phyloP scores from a whole-genome alignment of 306 rosid genomes.

The Quercus ilex region DNA sequence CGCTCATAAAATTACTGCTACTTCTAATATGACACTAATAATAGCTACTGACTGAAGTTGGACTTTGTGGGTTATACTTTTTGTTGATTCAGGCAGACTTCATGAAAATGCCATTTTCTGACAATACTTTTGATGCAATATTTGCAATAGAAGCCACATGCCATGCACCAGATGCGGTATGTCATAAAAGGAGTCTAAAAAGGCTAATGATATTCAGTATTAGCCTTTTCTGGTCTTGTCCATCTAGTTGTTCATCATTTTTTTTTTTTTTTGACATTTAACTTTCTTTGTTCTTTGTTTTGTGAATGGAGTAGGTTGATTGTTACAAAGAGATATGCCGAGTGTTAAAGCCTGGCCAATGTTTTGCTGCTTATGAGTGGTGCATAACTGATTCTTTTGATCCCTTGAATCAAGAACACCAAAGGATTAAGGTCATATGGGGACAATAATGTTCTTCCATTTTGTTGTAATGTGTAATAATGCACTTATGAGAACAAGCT shows the following conservation, averaged over 20 bases:
- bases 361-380: slow-evolving; percentile 96
- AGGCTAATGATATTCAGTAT: too few species aligned
- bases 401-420: slow-evolving; percentile 65
- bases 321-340: slow-evolving; percentile 92
- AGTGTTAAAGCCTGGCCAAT: slow-evolving; percentile 90
- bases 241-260: too few species aligned
- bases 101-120: slow-evolving; percentile 88
- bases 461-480: background rate
- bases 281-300: background rate
- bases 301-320: slow-evolving; percentile 47
- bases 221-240: too few species aligned
- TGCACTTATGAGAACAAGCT: too few species aligned
- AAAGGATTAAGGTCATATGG: slow-evolving; percentile 67
- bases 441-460: background rate
- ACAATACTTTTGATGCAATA: slow-evolving; percentile 80
- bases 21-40: background rate
- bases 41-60: background rate
- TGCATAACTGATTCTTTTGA: slow-evolving; percentile 90
- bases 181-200: background rate
- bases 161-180: slow-evolving; percentile 97
- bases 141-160: slow-evolving; percentile 99
- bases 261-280: too few species aligned
- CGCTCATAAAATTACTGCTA: too few species aligned
- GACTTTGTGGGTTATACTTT: background rate
- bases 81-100: slow-evolving; percentile 78